Conservation (phyloP, 768 basidiomycete species). For the Tremella yokohamensis region DNA sequence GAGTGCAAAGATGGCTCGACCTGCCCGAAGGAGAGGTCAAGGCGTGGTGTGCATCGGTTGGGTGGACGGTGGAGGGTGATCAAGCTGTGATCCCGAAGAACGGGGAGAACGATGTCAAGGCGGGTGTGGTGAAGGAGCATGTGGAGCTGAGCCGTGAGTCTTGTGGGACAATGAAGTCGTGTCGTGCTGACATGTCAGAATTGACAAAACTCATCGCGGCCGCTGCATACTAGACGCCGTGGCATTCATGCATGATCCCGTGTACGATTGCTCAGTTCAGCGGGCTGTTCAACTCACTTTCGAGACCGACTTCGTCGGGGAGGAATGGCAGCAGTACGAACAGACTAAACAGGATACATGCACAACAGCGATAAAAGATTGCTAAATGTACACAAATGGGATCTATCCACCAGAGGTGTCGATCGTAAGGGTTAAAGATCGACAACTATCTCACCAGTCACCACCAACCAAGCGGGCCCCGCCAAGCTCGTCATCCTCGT, state of each 20-base stretch:
- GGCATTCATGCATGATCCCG: slow-evolving; percentile 1
- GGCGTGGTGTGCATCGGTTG: slow-evolving; percentile 35
- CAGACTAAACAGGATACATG: neutral
- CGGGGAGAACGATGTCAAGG: slow-evolving; percentile 52
- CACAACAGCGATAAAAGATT: neutral
- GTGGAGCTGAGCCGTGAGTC: slow-evolving; percentile 51
- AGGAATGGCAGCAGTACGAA: neutral
- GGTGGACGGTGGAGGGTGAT: slow-evolving; percentile 50
- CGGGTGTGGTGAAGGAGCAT: slow-evolving; percentile 50
- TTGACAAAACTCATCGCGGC: slow-evolving; percentile 50
- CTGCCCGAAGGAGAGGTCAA: slow-evolving; percentile 29
- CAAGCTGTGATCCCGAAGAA: slow-evolving; percentile 44
- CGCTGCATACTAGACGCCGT: slow-evolving; percentile 35
- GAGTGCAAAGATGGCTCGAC: slow-evolving; percentile 48
- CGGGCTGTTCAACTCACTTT: no score
- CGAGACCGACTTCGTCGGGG: no score
- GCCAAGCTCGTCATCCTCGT: slow-evolving; percentile 28
- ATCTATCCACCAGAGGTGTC: no score
- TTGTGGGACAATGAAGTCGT: neutral
- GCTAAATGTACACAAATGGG: no score
- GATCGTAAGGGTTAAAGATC: no score
- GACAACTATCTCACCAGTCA: slow-evolving; percentile 6
- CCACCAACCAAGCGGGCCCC: slow-evolving; percentile 17
- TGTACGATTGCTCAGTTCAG: slow-evolving; percentile 3
- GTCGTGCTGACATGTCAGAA: slow-evolving; percentile 30